Percentiles rank a stretch among this genome's conserved stretches.
phyloP scores from a whole-genome alignment of 768 basidiomycete genomes.

The Paxillus ammoniavirescens region DNA sequence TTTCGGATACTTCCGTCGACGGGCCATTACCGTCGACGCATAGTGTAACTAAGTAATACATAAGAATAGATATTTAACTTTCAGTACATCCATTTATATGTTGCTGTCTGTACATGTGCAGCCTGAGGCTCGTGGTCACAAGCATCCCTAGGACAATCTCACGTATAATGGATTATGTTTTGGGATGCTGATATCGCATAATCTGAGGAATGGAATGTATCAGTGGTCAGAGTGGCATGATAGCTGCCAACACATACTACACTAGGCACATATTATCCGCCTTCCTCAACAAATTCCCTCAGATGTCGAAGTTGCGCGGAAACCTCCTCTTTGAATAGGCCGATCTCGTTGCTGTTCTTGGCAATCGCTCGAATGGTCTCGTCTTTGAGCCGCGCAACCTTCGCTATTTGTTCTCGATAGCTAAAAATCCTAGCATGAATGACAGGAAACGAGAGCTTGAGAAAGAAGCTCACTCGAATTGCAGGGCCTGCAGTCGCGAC shows the following conservation, averaged over 20 bases:
- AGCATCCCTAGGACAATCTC: too few species aligned
- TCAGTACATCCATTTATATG: too few species aligned
- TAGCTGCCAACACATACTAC: too few species aligned
- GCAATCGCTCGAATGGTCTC: slow-evolving; percentile 79
- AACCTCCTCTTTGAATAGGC: slow-evolving; percentile 76
- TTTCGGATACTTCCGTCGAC: too few species aligned
- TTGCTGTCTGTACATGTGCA: too few species aligned
- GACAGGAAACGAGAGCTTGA: background rate
- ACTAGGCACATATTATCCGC: slow-evolving; percentile 21
- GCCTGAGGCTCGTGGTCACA: too few species aligned
- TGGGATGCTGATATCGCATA: too few species aligned
- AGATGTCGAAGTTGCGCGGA: slow-evolving; percentile 68
- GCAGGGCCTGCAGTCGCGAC: slow-evolving; percentile 69
- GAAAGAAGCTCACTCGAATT: slow-evolving; percentile 60
- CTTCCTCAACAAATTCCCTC: slow-evolving; percentile 63
- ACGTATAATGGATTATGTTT: too few species aligned
- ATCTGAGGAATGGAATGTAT: too few species aligned
- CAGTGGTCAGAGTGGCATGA: background rate
- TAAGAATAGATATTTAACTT: too few species aligned
- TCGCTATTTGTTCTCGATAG: slow-evolving; percentile 77
- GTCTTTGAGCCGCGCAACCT: slow-evolving; percentile 69
- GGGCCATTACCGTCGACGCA: too few species aligned
- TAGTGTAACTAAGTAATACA: too few species aligned
- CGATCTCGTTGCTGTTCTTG: slow-evolving; percentile 83
- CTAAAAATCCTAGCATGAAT: slow-evolving; percentile 35